These are phyloP conservation scores for Geotrichum candidum DNA, from an alignment of 1,139 yeast genomes.

Conservation along the genomic window DNA sequence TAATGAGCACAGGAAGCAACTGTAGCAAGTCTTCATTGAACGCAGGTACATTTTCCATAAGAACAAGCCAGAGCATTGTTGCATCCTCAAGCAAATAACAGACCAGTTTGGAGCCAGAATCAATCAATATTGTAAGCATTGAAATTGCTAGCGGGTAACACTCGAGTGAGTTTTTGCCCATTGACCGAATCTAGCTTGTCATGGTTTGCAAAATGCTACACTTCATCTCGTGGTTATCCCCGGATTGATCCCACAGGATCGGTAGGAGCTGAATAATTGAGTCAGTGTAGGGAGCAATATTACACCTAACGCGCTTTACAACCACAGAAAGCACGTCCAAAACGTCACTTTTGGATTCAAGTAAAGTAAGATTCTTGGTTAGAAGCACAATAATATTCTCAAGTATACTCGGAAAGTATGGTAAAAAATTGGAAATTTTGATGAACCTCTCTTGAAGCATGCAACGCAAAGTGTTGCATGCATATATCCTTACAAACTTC, in stretches of 20 bases:
- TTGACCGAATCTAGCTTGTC: constrained; percentile 56
- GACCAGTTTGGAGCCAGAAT: constrained; percentile 55
- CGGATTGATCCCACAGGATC: constrained; percentile 61
- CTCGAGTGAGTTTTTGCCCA: constrained; percentile 52
- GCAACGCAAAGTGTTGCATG: no score
- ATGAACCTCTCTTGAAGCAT: no score
- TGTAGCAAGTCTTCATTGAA: constrained; percentile 42
- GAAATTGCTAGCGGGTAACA: constrained; percentile 66
- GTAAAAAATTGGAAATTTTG: no score
- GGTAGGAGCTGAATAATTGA: constrained; percentile 62
- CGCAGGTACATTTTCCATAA: constrained; percentile 48
- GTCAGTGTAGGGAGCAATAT: constrained; percentile 33
- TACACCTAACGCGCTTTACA: constrained; percentile 47
- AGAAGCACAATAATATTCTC: no score
- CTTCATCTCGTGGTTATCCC: constrained; percentile 58
- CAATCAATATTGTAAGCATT: constrained; percentile 56
- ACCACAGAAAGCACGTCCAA: no score
- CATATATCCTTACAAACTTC: constrained; percentile 66
- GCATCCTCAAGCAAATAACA: constrained; percentile 80
- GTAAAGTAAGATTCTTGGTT: constrained; percentile 44
- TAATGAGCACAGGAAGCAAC: constrained; percentile 44
- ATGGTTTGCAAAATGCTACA: constrained; percentile 66
- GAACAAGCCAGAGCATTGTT: constrained; percentile 70
- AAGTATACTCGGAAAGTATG: no score
- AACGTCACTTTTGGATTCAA: constrained; percentile 80